Evolutionary conservation across 768 basidiomycete genomes (phyloP).

Genomic region (Tulasnella sp.): DNA sequence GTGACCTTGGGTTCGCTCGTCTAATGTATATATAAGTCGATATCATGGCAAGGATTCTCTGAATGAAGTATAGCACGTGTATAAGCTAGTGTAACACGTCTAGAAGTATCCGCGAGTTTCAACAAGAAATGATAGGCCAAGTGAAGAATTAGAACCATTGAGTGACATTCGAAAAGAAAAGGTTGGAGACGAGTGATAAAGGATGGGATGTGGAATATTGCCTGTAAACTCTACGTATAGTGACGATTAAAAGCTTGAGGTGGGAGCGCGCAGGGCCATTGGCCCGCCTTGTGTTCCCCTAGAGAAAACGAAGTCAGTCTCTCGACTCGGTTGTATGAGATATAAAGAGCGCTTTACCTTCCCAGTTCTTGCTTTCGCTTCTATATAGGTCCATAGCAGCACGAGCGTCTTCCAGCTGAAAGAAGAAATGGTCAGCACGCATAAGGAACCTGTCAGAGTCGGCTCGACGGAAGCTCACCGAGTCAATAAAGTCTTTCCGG

Average conservation of each 20-base stretch:
- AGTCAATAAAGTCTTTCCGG: constrained; percentile 66
- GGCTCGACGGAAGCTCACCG: constrained; percentile 49
- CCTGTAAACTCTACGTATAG: neutral
- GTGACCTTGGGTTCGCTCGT: neutral
- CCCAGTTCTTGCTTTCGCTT: constrained; percentile 15
- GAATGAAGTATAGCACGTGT: neutral
- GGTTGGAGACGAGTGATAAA: too few species aligned
- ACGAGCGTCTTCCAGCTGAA: constrained; percentile 73
- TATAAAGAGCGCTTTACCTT: constrained; percentile 8
- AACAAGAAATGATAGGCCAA: neutral
- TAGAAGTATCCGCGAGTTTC: neutral
- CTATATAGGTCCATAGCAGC: constrained; percentile 36
- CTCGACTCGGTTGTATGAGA: neutral
- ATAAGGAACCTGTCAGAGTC: neutral
- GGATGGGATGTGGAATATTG: neutral
- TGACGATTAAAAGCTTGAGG: constrained; percentile 18
- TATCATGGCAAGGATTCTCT: neutral
- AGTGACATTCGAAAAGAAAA: too few species aligned
- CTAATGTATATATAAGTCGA: neutral
- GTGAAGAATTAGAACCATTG: too few species aligned
- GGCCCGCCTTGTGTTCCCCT: neutral
- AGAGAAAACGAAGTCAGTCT: neutral
- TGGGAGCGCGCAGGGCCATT: constrained; percentile 31
- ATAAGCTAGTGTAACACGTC: neutral
- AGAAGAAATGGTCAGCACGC: neutral